Evolutionary conservation across 805 yeast genomes (phyloP), one percentile per base, ranked within the genome.

Genomic region (Yarrowia yakushimensis): DNA sequence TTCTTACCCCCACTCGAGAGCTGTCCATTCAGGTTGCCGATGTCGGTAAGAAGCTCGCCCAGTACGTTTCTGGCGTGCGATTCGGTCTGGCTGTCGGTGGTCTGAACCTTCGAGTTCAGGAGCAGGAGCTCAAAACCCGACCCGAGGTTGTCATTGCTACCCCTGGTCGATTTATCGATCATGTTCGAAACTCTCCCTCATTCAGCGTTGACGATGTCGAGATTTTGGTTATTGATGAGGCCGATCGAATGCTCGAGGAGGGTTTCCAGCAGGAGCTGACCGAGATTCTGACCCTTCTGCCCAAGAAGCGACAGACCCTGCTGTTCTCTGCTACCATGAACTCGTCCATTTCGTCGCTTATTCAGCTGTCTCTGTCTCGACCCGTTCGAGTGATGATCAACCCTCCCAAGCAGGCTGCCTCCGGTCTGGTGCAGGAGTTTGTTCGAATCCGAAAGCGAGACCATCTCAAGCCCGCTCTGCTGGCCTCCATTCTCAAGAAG

Each of bases 41-140:
- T 73, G 99, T 94, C 18, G 97, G 97, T 64, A 85, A 83, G 68
- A 90, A 87, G 71, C 79, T 94, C 64, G 90, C 90, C 1, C 86
- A 84, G 69, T 93, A 80, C 71, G 88, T 91, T 39, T 81, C 80
- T 66, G 87, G 87, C 45, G 74, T 94, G 63, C 81, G 88, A n/a
- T 88, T 91, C 71, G 98, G 98, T 34, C 78, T 94, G 67, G 98
- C 99, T 3, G 97, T 94, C 57, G 99, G 99, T 82, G 99, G 99
- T 74, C 81, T 94, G 74, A 94, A 92, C 71, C 80, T 94, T 67
- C 84, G 97, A 73, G 96, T 87, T 71, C 99, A 94, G 78, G 99
- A 94, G 74, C 97, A 90, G 72, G 94, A 90, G 72, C 82, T 94
- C 70, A 90, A 89, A 71, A 78, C 87, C 23, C 84, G 97, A 71